Base-by-base conservation (phyloP, 441 rosid genomes). In the Aleurites moluccanus region DNA sequence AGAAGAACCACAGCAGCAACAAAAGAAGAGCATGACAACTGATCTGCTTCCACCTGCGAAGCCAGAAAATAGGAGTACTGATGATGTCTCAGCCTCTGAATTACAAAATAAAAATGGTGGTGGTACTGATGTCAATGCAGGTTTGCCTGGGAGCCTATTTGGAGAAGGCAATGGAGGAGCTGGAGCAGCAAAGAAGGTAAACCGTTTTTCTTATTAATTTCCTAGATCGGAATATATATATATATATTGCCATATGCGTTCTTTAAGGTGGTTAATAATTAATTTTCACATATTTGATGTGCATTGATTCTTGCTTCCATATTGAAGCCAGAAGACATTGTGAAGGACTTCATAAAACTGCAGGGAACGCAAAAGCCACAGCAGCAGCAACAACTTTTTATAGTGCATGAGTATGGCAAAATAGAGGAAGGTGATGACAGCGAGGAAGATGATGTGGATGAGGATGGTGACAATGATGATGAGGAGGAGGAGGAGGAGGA, bases 251-350 rank as follows among this genome's bases (percentile, higher is more conserved):
- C 10, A 40, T 40, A 13, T 49, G 18, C 6, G 3, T 49, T 15
- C n/a, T n/a, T 38, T 60, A 11, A 28, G 61, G 25, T 6, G 3
- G 10, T 62, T 60, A 49, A 49, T n/a, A 49, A 49, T n/a, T 1
- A 21, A 35, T 25, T 15, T 21, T n/a, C 77, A 53, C 50, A 25
- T 61, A 65, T 65, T 9, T 64, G 63, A 60, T 70, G 75, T 42
- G 70, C 66, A 80, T 67, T 85, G 86, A 84, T 75, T 81, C 44
- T 64, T 79, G 78, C 77, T 84, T 82, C 83, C 74, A 68, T 70
- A 79, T 81, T 92, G 96, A 92, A 92, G 97, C 96, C 94, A 92
- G 97, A 89, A 89, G 94, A 88, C 90, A 87, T 83, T 83, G 85
- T 92, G 93, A 90, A 85, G 84, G 92, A 88, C 89, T 60, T 83